Percentiles rank a stretch among this genome's conserved stretches.
phyloP scores from a whole-genome alignment of 306 rosid species.

The Vigna reflexopilosa region DNA sequence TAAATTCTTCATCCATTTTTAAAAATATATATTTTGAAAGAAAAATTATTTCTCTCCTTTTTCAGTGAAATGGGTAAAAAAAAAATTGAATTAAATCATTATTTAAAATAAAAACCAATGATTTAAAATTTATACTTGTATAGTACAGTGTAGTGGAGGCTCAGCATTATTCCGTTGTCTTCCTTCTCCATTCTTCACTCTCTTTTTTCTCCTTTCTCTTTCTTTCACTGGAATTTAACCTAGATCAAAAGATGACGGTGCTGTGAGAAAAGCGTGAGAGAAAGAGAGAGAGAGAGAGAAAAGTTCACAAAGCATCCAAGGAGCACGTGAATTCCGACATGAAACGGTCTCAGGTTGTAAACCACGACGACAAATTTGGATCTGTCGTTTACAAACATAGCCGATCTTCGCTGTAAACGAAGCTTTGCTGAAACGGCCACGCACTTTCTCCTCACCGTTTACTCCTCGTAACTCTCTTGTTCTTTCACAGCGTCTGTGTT shows the following conservation, averaged over 20 bases:
- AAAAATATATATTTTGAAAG: neutral
- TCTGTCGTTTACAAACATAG: conserved; percentile 34
- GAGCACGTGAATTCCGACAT: conserved; percentile 24
- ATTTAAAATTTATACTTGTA: conserved; percentile 15
- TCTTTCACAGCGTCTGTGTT: neutral
- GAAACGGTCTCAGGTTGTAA: neutral
- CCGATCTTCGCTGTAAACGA: conserved; percentile 35
- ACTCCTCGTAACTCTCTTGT: neutral
- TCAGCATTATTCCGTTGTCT: conserved; percentile 36
- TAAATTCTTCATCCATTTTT: neutral
- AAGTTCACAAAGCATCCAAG: conserved; percentile 17
- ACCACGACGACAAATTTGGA: conserved; percentile 6
- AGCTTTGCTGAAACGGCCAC: neutral
- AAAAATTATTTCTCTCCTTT: neutral
- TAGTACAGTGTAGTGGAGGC: conserved; percentile 32
- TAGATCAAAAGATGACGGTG: conserved; percentile 43
- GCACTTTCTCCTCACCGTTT: neutral
- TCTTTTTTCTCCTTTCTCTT: neutral
- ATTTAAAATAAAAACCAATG: neutral
- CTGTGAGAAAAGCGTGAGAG: conserved; percentile 26
- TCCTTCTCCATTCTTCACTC: neutral
- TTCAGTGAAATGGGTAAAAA: neutral
- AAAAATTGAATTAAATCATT: neutral
- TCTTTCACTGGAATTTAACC: conserved; percentile 39
- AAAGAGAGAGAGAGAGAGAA: neutral